Evolutionary conservation across 164 flowering plant genomes (phyloP).

Genomic region (Stephania cephalantha): DNA sequence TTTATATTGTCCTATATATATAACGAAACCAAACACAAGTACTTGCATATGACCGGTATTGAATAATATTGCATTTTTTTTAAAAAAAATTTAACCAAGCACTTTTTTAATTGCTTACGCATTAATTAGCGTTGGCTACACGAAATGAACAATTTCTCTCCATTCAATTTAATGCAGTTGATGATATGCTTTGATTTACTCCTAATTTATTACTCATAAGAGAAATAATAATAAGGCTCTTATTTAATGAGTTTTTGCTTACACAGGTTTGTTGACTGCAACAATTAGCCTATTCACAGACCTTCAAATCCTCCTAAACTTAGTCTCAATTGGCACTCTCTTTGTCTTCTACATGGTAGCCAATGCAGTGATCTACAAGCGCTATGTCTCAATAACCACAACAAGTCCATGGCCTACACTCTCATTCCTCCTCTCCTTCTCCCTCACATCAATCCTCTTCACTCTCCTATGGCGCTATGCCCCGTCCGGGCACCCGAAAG

Average conservation of each 20-base stretch:
- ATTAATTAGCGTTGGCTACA: too few species aligned
- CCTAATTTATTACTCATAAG: too few species aligned
- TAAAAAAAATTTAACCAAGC: too few species aligned
- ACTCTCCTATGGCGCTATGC: slow-evolving; percentile 62
- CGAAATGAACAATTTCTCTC: too few species aligned
- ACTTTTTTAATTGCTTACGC: too few species aligned
- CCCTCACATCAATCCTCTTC: slow-evolving; percentile 56
- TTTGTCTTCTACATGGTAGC: slow-evolving; percentile 97
- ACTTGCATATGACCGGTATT: too few species aligned
- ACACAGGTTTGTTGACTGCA: slow-evolving; percentile 70
- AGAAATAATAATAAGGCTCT: too few species aligned
- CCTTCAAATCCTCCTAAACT: slow-evolving; percentile 61
- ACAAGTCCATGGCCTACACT: slow-evolving; percentile 69
- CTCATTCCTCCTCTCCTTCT: slow-evolving; percentile 54
- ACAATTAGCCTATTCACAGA: slow-evolving; percentile 80
- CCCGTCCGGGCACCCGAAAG: slow-evolving; percentile 43
- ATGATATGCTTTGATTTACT: too few species aligned
- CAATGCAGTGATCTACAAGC: slow-evolving; percentile 74
- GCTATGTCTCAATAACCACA: slow-evolving; percentile 50
- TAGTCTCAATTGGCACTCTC: slow-evolving; percentile 85
- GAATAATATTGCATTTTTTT: too few species aligned
- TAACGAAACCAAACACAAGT: too few species aligned
- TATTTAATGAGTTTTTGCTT: background rate
- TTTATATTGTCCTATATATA: too few species aligned
- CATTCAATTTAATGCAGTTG: too few species aligned